These are phyloP conservation scores for Aspergillus japonicus DNA, from an alignment of 2,329 filamentous ascomycete genomes.

Conservation along the genomic window DNA sequence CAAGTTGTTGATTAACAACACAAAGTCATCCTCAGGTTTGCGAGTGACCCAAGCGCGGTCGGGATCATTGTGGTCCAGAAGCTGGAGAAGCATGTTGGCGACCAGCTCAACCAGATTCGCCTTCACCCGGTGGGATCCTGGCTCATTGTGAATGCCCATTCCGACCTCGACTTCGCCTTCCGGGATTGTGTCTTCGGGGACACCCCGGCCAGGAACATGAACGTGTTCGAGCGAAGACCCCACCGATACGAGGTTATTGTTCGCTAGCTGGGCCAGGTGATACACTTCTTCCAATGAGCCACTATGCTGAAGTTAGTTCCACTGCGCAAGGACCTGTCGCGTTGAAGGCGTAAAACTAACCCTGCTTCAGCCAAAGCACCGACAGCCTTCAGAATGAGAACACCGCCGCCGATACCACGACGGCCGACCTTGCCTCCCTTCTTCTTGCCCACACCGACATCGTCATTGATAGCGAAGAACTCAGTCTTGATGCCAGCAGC, in stretches of 20 bases:
- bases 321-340: not conserved
- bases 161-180: slow-evolving; percentile 64
- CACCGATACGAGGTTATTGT: slow-evolving; percentile 77
- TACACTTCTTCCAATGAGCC: slow-evolving; percentile 68
- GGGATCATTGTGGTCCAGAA: slow-evolving; percentile 61
- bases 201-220: slow-evolving; percentile 79
- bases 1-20: slow-evolving; percentile 68
- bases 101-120: slow-evolving; percentile 52
- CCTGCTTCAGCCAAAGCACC: slow-evolving; percentile 78
- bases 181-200: slow-evolving; percentile 52
- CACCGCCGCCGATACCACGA: slow-evolving; percentile 86
- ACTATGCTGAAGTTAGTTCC: slow-evolving; percentile 21
- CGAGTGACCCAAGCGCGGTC: slow-evolving; percentile 64
- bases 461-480: slow-evolving; percentile 90
- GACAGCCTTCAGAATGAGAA: slow-evolving; percentile 85
- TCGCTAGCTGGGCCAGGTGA: slow-evolving; percentile 67
- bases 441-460: slow-evolving; percentile 80
- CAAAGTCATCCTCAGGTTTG: slow-evolving; percentile 58
- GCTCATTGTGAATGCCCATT: slow-evolving; percentile 72
- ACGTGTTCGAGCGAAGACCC: slow-evolving; percentile 85
- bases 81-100: slow-evolving; percentile 63
- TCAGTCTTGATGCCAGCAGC: slow-evolving; percentile 74
- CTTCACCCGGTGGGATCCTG: slow-evolving; percentile 53
- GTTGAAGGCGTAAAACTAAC: slow-evolving; percentile 30
- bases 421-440: slow-evolving; percentile 89